phyloP scores from a whole-genome alignment of 495 filamentous ascomycete species.

The Neurospora hispaniola region DNA sequence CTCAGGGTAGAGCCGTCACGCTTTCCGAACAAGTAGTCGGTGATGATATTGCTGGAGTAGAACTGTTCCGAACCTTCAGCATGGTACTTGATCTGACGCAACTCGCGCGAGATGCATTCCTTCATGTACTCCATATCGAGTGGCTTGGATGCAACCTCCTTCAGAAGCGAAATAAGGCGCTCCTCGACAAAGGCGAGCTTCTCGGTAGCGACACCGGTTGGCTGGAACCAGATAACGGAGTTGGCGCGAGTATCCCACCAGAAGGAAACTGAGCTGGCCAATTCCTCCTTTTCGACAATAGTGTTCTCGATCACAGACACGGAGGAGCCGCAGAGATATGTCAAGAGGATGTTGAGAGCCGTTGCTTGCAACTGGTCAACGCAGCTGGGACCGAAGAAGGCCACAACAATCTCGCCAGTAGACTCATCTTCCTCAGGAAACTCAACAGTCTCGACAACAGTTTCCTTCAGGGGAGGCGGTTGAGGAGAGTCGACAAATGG shows the following conservation, averaged over 20 bases:
- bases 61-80: constrained; percentile 65
- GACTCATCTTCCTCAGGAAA: constrained; percentile 98
- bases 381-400: constrained; percentile 74
- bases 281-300: constrained; percentile 86
- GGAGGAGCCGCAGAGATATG: constrained; percentile 84
- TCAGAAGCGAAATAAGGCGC: constrained; percentile 72
- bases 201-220: constrained; percentile 77
- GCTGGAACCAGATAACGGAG: constrained; percentile 68
- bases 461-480: constrained; percentile 57
- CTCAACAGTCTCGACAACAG: constrained; percentile 63
- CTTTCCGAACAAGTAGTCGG: constrained; percentile 82
- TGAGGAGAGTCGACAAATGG: constrained; percentile 86
- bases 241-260: constrained; percentile 68
- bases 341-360: constrained; percentile 65
- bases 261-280: constrained; percentile 73
- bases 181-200: constrained; percentile 75
- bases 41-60: constrained; percentile 72
- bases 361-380: constrained; percentile 50
- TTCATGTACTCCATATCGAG: constrained; percentile 82
- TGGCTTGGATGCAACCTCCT: constrained; percentile 64
- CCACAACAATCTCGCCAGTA: constrained; percentile 72
- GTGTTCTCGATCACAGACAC: constrained; percentile 84
- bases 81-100: constrained; percentile 65
- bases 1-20: constrained; percentile 72
- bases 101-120: constrained; percentile 72